Evolutionary conservation across 1,139 yeast genomes (phyloP), one percentile per base, ranked within the genome.

Genomic region (Pichia cactophila): DNA sequence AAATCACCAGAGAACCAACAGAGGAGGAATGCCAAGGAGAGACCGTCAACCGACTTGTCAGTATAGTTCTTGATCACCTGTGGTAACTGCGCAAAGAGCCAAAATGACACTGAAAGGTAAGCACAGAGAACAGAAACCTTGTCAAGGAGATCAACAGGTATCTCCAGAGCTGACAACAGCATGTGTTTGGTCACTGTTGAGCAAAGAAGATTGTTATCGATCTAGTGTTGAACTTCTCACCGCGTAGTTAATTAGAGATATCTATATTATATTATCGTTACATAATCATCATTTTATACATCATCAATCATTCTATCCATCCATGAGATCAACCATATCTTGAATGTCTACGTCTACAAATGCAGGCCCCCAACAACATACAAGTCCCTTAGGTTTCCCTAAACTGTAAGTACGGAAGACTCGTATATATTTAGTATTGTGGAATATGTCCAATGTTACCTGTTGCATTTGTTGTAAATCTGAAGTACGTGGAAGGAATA

Each of bases 21-120:
- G 20, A 77, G 55, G 6, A 92, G 72, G 59, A 90, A 88, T 10
- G 75, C 74, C n/a, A 85, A 78, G 8, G 96, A 85, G 33, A 92
- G 73, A 1, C 97, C 97, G 39, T 83, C 95, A 1, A 94, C 95
- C 0, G 95, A 83, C 61, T 86, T 83, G 62, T 75, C 79, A 35
- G 71, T 71, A 65, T 85, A 86, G 60, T 90, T 90, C 60, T 83
- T 80, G 52, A 81, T 67, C 20, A 88, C 82, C 63, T 90, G 98
- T 0, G 97, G 97, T 28, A 87, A 67, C 63, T 87, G 94, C 1
- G 97, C 96, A 58, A 89, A 81, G 42, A 89, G 72, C 86, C 97
- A 89, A 48, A 86, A 71, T 11, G 73, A 66, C 48, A 82, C 71
- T 0, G 86, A 78, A 11, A 77, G 58, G 33, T 73, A 70, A 2